Percentiles rank a stretch among this genome's conserved stretches.
These are phyloP conservation scores for Sclerotinia subarctica DNA, from an alignment of 2,329 filamentous ascomycete genomes.

Conservation along the genomic window DNA sequence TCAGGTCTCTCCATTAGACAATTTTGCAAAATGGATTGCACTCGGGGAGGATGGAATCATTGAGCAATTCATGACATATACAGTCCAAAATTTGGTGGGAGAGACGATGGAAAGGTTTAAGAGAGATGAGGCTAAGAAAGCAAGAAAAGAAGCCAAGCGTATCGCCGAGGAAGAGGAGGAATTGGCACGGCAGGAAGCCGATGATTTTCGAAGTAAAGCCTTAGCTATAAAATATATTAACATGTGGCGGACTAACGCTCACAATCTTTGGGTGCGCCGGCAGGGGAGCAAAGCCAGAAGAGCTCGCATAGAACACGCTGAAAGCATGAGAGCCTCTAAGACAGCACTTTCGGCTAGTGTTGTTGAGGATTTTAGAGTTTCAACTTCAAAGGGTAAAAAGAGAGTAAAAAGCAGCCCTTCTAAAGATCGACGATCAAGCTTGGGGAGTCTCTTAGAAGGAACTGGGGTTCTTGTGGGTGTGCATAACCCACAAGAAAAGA, in stretches of 20 bases:
- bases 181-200: conserved; percentile 28
- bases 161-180: conserved; percentile 28
- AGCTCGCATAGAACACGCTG: conserved; percentile 34
- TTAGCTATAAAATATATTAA: conserved; percentile 36
- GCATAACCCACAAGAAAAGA: conserved; percentile 27
- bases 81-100: conserved; percentile 30
- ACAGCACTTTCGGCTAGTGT: conserved; percentile 31
- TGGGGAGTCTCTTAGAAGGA: conserved; percentile 33
- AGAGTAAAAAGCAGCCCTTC: not conserved
- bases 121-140: conserved; percentile 22
- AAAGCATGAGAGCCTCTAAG: conserved; percentile 32
- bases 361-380: conserved; percentile 37
- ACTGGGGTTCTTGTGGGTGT: conserved; percentile 33
- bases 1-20: conserved; percentile 7
- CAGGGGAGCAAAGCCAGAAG: conserved; percentile 35
- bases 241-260: conserved; percentile 34
- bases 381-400: conserved; percentile 23
- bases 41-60: conserved; percentile 37
- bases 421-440: conserved; percentile 25
- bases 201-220: conserved; percentile 32
- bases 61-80: conserved; percentile 35
- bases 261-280: conserved; percentile 30
- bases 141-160: conserved; percentile 22
- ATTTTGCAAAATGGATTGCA: conserved; percentile 33
- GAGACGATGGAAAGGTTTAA: conserved; percentile 25